Base-by-base conservation (phyloP, 2,329 filamentous ascomycete genomes). In the Phialemoniopsis sp. region DNA sequence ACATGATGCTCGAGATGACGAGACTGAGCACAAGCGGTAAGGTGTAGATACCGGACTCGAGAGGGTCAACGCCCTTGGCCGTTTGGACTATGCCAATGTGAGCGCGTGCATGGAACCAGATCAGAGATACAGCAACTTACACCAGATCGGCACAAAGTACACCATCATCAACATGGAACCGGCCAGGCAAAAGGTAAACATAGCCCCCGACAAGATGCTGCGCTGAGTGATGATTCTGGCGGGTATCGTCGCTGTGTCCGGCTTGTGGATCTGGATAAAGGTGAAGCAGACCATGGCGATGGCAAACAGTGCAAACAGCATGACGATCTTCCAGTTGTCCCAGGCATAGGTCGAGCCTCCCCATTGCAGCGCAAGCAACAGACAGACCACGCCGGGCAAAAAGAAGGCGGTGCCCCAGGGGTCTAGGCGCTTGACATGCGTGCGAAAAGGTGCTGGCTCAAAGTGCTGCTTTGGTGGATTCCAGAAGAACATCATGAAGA, bases 331-430 rank as follows among this genome's bases (percentile, higher is more conserved):
- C 60, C 70, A 71, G 46, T 62, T 66, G 30, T 54, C 59, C 78
- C 77, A 82, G 0, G 62, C 45, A 47, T 78, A 75, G 3, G 56
- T 66, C 3, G 67, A 66, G 4, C 78, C 78, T 37, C 77, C 78
- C 79, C 78, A 84, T 50, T 84, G 75, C 28, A 85, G 62, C 2
- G 80, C 80, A 5, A 85, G 62, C 4, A 85, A 58, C 29, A 84
- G 72, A 45, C 70, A 78, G 13, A 82, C 65, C 30, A 81, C 68
- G 26, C 70, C 69, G 0, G 80, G 78, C 13, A 84, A 57, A 46
- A 85, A 76, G 55, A 81, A 69, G 13, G 74, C 51, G 8, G 76
- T 80, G 18, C 80, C 80, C 2, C 81, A 52, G 1, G 76, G 76
- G 41, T 83, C 78, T 36, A 82, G 64, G 1, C 73, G 69, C 46